These are phyloP conservation scores for Brassica cretica DNA, from an alignment of 345 rosid genomes.

Conservation along the genomic window DNA sequence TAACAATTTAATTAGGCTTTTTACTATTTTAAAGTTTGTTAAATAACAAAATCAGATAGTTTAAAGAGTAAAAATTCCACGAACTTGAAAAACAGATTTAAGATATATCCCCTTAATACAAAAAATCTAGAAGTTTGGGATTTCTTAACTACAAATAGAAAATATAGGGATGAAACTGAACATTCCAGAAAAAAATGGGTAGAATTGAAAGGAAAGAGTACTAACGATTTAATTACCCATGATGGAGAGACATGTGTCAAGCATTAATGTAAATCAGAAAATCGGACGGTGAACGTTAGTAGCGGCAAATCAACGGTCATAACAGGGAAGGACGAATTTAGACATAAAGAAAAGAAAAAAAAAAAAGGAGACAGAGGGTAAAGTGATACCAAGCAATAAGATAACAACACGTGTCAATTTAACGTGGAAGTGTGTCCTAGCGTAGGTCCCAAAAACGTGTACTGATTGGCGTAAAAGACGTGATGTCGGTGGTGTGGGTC, in stretches of 20 bases:
- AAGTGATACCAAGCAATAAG: background rate
- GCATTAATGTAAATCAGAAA: background rate
- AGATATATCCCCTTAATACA: background rate
- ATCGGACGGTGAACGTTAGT: slow-evolving; percentile 25
- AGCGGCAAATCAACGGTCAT: slow-evolving; percentile 16
- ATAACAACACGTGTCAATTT: background rate
- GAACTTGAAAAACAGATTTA: background rate
- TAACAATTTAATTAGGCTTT: background rate
- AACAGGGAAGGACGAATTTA: background rate
- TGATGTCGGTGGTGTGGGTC: slow-evolving; percentile 37
- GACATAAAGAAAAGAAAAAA: background rate
- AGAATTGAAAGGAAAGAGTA: background rate
- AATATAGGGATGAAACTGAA: slow-evolving; percentile 1
- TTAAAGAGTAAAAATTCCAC: background rate
- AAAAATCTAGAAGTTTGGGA: background rate
- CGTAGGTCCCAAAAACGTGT: slow-evolving; percentile 23
- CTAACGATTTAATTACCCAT: background rate
- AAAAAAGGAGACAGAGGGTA: background rate
- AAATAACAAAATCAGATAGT: background rate
- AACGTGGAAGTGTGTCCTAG: slow-evolving; percentile 23
- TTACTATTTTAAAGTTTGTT: background rate
- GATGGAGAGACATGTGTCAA: slow-evolving; percentile 22
- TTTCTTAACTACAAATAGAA: background rate
- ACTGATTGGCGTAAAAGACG: slow-evolving; percentile 36
- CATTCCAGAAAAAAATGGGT: background rate